A percentile compares a stretch with the other conserved stretches of the same genome.
Conservation (phyloP, 257 asterid species). For the Echium plantagineum region DNA sequence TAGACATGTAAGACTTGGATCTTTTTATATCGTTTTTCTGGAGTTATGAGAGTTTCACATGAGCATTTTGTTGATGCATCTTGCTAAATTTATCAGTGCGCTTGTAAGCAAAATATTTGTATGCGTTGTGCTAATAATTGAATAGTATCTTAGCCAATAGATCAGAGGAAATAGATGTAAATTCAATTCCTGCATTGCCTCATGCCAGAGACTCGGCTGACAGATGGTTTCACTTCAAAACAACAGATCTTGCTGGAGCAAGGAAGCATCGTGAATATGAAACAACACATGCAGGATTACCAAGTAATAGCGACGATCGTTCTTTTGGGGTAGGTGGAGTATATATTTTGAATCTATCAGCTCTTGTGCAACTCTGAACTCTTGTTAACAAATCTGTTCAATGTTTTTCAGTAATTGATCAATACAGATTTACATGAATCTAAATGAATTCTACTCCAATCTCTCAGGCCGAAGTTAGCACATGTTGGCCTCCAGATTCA, state of each 20-base stretch:
- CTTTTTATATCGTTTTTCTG: too few species aligned
- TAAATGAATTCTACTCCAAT: conserved; percentile 3
- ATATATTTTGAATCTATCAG: background rate
- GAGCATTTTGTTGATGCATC: too few species aligned
- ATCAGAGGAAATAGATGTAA: too few species aligned
- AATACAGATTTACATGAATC: conserved; percentile 3
- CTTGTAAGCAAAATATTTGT: too few species aligned
- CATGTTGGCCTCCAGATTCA: conserved; percentile 50
- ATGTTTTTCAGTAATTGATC: background rate
- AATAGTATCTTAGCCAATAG: too few species aligned
- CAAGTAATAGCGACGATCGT: conserved; percentile 79
- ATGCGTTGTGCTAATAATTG: too few species aligned
- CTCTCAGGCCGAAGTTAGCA: conserved; percentile 73
- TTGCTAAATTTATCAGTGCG: too few species aligned
- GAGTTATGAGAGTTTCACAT: too few species aligned
- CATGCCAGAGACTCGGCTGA: conserved; percentile 7
- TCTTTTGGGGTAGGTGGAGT: conserved; percentile 55
- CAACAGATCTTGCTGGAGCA: conserved; percentile 61
- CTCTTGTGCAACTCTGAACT: background rate
- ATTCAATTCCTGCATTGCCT: conserved; percentile 9
- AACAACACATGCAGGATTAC: conserved; percentile 65
- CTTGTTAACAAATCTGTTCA: conserved; percentile 1
- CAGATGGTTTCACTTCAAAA: conserved; percentile 7
- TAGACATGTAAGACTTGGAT: too few species aligned
- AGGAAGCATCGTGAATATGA: conserved; percentile 37